Evolutionary conservation across 148 eudicot genomes (phyloP).

Genomic region (Camellia lanceoleosa): DNA sequence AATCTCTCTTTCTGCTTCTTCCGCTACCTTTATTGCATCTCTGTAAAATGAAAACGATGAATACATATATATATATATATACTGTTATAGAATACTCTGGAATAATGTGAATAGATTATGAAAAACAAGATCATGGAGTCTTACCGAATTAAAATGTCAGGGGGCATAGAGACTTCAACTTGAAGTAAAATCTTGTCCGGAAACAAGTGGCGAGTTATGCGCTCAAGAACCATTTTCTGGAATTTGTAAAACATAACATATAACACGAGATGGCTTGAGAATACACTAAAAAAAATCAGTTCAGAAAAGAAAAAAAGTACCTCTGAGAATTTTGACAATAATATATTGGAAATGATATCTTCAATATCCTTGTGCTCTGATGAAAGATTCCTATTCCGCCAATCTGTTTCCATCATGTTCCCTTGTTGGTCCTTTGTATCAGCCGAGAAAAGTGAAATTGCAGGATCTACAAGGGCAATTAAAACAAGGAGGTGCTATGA

Average conservation of each 20-base stretch:
- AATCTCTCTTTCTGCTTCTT: constrained; percentile 65
- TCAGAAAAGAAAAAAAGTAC: constrained; percentile 28
- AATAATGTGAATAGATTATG: not conserved
- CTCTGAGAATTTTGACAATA: constrained; percentile 60
- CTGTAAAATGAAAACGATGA: constrained; percentile 28
- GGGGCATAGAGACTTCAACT: constrained; percentile 91
- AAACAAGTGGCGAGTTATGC: constrained; percentile 64
- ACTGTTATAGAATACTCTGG: not conserved
- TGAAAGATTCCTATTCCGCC: constrained; percentile 19
- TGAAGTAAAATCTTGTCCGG: constrained; percentile 71
- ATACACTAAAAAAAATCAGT: not conserved
- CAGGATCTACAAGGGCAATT: constrained; percentile 54
- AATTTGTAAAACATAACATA: not conserved
- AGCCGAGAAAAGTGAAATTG: constrained; percentile 45
- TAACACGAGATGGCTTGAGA: not conserved
- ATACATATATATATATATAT: too few species aligned
- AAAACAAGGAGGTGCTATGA: not conserved
- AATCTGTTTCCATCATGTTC: constrained; percentile 20
- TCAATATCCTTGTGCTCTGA: constrained; percentile 55
- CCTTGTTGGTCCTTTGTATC: constrained; percentile 27
- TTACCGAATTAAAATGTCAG: constrained; percentile 61
- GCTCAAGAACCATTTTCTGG: constrained; percentile 71
- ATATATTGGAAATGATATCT: constrained; percentile 44
- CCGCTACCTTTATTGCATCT: constrained; percentile 68
- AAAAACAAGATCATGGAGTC: not conserved